Evolutionary conservation across 129 eudicot species (phyloP), one percentile per base, ranked within the genome.

Genomic region (Flaveria bidentis): DNA sequence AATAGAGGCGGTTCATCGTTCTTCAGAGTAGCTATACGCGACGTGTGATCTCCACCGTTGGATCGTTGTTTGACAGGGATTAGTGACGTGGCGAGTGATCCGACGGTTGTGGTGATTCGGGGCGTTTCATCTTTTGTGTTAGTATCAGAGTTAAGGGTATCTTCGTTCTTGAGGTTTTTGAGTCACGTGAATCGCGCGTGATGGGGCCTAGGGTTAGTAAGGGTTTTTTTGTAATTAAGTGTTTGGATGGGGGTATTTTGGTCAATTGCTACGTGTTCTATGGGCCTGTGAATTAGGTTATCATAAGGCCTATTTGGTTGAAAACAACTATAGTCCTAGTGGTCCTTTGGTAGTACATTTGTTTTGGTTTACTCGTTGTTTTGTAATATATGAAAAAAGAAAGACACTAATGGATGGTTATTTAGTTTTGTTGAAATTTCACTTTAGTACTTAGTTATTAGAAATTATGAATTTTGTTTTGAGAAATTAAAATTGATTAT

Each of bases 1-100:
- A 64, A 81, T 39, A 78, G 85, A 84, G 85, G 78, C 80, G 91
- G 84, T 83, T 72, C 71, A 67, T 80, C 78, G 89, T 85, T 83
- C 87, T 74, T 65, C 87, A 76, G 86, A 75, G 88, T 80, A 81
- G 86, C 81, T 63, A 66, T 50, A 57, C 60, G 58, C 69, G 28
- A 61, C 30, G 49, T 28, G 63, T 72, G 73, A 90, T 90, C 93
- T 78, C 22, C 63, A 51, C 96, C 96, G 96, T 90, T 82, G 74
- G 83, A 69, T 65, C 16, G 0, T 28, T 6, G 22, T 7, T 25
- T 20, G 67, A 71, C 71, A 44, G 2, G 87, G 91, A 90, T 90
- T 30, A 72, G 25, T 86, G 91, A 88, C 93, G 73, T 88, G 93
- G 76, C 16, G 0, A 0, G 0, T 1, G 50, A 88, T 82, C 82